phyloP scores from a whole-genome alignment of 176 grass and related monocot genomes.

The Musa itinerans region DNA sequence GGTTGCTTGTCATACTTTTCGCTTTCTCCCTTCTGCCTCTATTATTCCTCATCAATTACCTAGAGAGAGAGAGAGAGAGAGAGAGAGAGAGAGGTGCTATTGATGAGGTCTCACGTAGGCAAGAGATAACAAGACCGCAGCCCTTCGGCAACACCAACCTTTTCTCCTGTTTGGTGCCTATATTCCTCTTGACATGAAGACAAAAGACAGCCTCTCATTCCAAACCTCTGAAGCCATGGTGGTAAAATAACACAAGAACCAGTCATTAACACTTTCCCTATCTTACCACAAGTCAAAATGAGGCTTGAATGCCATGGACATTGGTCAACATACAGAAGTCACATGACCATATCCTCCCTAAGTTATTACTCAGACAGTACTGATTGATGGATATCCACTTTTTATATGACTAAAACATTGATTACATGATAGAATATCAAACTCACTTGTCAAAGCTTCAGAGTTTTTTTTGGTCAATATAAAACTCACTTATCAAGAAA shows the following conservation, averaged over 20 bases:
- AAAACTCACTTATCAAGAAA: too few relatives aligned
- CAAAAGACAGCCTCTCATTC: conserved; percentile 8
- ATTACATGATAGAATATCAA: too few relatives aligned
- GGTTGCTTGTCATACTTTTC: conserved; percentile 11
- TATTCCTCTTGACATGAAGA: not conserved
- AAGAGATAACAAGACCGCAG: not conserved
- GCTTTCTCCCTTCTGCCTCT: not conserved
- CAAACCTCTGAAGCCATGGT: not conserved
- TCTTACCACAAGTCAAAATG: not conserved
- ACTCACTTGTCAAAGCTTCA: too few relatives aligned
- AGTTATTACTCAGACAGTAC: too few relatives aligned
- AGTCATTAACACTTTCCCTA: not conserved
- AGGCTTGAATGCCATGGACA: too few relatives aligned
- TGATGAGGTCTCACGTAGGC: not conserved
- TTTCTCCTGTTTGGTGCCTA: not conserved
- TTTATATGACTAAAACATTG: too few relatives aligned
- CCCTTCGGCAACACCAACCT: not conserved
- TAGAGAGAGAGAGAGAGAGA: not conserved
- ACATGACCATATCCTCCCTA: too few relatives aligned
- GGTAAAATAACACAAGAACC: too few relatives aligned
- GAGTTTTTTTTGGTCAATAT: too few relatives aligned
- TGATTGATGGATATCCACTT: too few relatives aligned
- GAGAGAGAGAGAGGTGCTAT: not conserved
- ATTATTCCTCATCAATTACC: not conserved
- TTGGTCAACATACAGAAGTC: too few relatives aligned